Base-by-base conservation (phyloP, 768 basidiomycete species). In the Phylloporus sp. region DNA sequence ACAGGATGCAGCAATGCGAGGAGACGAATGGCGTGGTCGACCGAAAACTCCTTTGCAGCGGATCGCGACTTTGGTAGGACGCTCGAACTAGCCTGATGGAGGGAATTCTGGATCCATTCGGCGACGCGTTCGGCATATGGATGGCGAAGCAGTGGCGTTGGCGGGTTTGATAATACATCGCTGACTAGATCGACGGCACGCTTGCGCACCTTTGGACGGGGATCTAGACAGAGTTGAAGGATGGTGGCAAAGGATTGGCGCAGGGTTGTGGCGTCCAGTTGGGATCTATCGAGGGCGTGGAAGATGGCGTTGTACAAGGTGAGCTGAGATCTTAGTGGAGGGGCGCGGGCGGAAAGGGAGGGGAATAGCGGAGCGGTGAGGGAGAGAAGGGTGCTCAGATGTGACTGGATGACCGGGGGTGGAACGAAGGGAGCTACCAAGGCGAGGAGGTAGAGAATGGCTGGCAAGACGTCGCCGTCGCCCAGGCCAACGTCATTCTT, bases 191-290 rank as follows among this genome's bases (percentile, higher is more conserved):
- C 94, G 37, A 85, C 84, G 20, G 94, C 93, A 61, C 85, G 82
- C 66, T 80, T 93, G 46, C 96, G 82, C 42, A 99, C 92, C 71
- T 98, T 97, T 17, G 96, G 96, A 41, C 96, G 73, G 5, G 84
- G 77, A 69, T 99, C 96, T 35, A 91, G 73, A 55, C 81, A 84
- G 38, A 96, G 70, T 38, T 89, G 85, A 33, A 98, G 70, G 43
- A 96, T 72, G 29, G 88, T 84, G 35, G 86, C 84, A 73, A 93
- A 97, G 3, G 84, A 76, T 63, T 94, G 89, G 31, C 88, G 82
- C 38, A 89, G 74, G 39, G 74, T 76, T 47, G 75, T 79, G 2
- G 65, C 68, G 27, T 89, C 85, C 44, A 96, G 71, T 36, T 87
- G 81, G 0, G 81, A 70, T 22, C 79, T 70, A 53, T 93, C 88